Evolutionary conservation across 2,329 filamentous ascomycete species (phyloP).

Genomic region (Geoglossum cookeanum): DNA sequence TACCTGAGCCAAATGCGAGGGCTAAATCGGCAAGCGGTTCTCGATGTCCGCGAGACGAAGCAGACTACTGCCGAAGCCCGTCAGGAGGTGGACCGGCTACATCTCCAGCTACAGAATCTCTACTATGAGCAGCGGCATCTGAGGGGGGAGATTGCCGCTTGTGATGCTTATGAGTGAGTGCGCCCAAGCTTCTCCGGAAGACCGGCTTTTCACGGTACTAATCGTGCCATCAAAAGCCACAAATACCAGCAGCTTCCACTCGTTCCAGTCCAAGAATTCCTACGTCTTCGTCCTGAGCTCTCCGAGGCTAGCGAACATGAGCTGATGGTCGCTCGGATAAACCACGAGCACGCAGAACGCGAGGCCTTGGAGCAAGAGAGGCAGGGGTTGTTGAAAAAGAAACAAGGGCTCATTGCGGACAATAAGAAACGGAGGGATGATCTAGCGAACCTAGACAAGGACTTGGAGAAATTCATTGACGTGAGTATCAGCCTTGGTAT

Average conservation of each 20-base stretch:
- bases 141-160: slow-evolving; percentile 73
- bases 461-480: slow-evolving; percentile 86
- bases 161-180: slow-evolving; percentile 76
- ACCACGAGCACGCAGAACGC: slow-evolving; percentile 72
- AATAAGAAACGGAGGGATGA: slow-evolving; percentile 93
- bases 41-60: slow-evolving; percentile 72
- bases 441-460: slow-evolving; percentile 72
- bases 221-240: slow-evolving; percentile 36
- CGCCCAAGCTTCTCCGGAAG: neutral
- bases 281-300: slow-evolving; percentile 56
- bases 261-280: slow-evolving; percentile 65
- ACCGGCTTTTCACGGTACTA: neutral
- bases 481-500: slow-evolving; percentile 28
- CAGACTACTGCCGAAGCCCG: slow-evolving; percentile 67
- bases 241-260: slow-evolving; percentile 74
- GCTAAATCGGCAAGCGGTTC: slow-evolving; percentile 62
- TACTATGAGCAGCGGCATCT: slow-evolving; percentile 92
- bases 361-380: slow-evolving; percentile 71
- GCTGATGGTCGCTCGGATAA: slow-evolving; percentile 76
- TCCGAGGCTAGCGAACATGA: slow-evolving; percentile 54
- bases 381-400: slow-evolving; percentile 54
- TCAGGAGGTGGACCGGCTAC: slow-evolving; percentile 77
- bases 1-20: slow-evolving; percentile 65
- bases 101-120: slow-evolving; percentile 84
- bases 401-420: slow-evolving; percentile 48